Conservation (phyloP, 116 monocot species). For the Zostera marina region DNA sequence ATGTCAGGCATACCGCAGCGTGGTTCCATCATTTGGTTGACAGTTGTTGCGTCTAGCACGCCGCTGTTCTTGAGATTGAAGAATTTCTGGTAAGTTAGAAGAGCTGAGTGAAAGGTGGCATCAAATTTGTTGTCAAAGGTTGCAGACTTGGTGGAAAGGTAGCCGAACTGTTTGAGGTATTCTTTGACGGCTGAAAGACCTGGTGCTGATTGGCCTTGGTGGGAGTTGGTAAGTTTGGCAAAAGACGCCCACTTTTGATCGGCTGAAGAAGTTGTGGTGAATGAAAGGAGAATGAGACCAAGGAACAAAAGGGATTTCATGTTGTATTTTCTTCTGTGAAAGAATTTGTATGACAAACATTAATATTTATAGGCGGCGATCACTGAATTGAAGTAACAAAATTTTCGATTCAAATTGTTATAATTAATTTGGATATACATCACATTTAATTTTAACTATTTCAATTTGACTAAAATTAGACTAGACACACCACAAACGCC, state of each 20-base stretch:
- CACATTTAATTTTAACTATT: too few relatives aligned
- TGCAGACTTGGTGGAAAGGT: slow-evolving; percentile 28
- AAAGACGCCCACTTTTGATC: slow-evolving; percentile 10
- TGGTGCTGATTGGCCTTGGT: slow-evolving; percentile 5
- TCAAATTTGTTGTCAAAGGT: slow-evolving; percentile 40
- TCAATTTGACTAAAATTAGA: too few relatives aligned
- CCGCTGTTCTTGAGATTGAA: slow-evolving; percentile 38
- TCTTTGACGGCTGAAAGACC: slow-evolving; percentile 32
- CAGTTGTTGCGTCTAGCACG: slow-evolving; percentile 31
- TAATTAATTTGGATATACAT: too few relatives aligned
- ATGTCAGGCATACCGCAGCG: slow-evolving; percentile 61
- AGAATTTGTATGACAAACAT: too few relatives aligned
- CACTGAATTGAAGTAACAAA: too few relatives aligned
- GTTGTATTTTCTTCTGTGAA: too few relatives aligned
- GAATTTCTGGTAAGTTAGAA: slow-evolving; percentile 39
- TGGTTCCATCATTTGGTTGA: slow-evolving; percentile 24
- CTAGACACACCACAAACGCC: too few relatives aligned
- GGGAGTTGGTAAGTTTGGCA: slow-evolving; percentile 13
- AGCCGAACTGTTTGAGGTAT: slow-evolving; percentile 56
- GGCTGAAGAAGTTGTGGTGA: not conserved
- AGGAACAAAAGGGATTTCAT: not conserved
- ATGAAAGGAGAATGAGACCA: not conserved
- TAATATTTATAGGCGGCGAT: too few relatives aligned
- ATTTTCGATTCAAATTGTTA: too few relatives aligned
- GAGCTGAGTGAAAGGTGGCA: slow-evolving; percentile 19